Conservation (phyloP, 2,329 filamentous ascomycete species). For the Microthyrium microscopicum region DNA sequence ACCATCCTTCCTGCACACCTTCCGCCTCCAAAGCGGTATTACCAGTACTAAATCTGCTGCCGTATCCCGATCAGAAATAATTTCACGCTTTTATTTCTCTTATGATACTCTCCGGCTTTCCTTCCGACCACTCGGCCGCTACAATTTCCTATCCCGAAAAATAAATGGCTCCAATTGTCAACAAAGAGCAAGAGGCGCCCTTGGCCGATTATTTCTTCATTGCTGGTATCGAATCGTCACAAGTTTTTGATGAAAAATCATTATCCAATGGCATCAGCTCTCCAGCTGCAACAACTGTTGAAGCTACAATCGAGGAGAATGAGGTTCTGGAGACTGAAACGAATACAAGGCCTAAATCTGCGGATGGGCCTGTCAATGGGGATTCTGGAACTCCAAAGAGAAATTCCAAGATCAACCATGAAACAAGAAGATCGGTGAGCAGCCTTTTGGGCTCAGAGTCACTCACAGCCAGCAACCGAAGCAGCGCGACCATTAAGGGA, state of each 20-base stretch:
- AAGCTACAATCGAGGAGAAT: slow-evolving; percentile 46
- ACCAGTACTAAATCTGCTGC: no score
- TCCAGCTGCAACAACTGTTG: slow-evolving; percentile 15
- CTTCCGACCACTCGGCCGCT: no score
- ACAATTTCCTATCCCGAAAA: no score
- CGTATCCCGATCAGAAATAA: no score
- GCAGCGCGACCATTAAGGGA: slow-evolving; percentile 45
- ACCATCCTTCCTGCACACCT: no score
- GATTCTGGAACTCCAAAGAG: background rate
- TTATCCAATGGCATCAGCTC: slow-evolving; percentile 12
- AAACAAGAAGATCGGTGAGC: slow-evolving; percentile 33
- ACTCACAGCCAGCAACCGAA: slow-evolving; percentile 41
- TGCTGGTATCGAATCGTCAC: slow-evolving; percentile 33
- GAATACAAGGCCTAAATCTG: slow-evolving; percentile 24
- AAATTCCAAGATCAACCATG: slow-evolving; percentile 22
- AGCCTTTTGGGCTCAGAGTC: slow-evolving; percentile 24
- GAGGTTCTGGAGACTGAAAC: slow-evolving; percentile 35
- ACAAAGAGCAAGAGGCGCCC: no score
- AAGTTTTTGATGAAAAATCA: slow-evolving; percentile 31
- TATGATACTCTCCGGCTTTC: no score
- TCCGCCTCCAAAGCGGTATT: no score
- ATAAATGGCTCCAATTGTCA: no score
- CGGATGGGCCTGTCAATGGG: slow-evolving; percentile 17
- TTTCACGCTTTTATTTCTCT: no score
- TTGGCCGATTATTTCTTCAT: slow-evolving; percentile 55